These are phyloP conservation scores for Cryptococcus amylolentus DNA, from an alignment of 1,284 basidiomycete genomes.

Conservation along the genomic window DNA sequence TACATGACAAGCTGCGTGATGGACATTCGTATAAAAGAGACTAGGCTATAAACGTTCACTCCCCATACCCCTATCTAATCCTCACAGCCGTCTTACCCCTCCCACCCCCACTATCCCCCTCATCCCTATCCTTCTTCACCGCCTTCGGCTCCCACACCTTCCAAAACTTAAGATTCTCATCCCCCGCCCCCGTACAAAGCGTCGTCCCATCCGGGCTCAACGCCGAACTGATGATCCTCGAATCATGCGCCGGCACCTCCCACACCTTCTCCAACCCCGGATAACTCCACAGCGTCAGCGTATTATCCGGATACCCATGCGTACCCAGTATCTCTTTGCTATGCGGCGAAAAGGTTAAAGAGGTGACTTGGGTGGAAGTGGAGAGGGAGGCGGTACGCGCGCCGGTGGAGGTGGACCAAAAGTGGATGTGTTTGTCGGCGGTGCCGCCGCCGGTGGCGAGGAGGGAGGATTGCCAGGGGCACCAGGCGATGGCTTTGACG, in stretches of 20 bases:
- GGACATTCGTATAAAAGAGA: too few relatives aligned
- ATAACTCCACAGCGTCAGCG: conserved; percentile 53
- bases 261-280: conserved; percentile 67
- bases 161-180: conserved; percentile 80
- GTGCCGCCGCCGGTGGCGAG: conserved; percentile 94
- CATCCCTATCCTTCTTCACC: conserved; percentile 31
- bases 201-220: conserved; percentile 82
- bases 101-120: conserved; percentile 16
- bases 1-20: too few relatives aligned
- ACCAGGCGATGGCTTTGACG: conserved; percentile 96
- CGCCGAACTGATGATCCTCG: conserved; percentile 78
- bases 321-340: conserved; percentile 88
- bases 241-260: conserved; percentile 91
- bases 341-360: conserved; percentile 82
- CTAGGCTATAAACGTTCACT: neutral
- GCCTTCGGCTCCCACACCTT: conserved; percentile 48
- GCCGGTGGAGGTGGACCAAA: conserved; percentile 88
- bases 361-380: conserved; percentile 87
- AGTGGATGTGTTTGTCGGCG: conserved; percentile 87
- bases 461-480: conserved; percentile 89
- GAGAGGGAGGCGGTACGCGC: conserved; percentile 77
- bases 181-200: conserved; percentile 82
- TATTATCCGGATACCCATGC: conserved; percentile 80
- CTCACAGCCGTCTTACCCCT: conserved; percentile 25
- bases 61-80: conserved; percentile 16